Base-by-base conservation (phyloP, 179 eudicot genomes). In the Vitellaria paradoxa region DNA sequence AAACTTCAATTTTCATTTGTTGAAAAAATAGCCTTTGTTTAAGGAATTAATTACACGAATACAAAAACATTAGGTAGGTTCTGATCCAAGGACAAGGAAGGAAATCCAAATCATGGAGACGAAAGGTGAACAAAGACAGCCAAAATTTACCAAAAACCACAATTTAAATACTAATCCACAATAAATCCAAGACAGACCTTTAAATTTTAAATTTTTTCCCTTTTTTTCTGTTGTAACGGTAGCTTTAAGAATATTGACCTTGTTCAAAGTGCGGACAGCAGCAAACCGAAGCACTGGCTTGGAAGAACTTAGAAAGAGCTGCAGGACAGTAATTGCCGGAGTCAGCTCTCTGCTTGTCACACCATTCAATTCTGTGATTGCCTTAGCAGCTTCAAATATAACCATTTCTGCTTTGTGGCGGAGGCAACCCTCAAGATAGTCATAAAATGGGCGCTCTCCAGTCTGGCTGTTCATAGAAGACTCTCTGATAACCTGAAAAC, bases 401-500 rank as follows among this genome's bases (percentile, higher is more conserved):
- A 95, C 97, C 99, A 95, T 95, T 86, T 95, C 97, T 82, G 98
- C 94, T 88, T 94, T 94, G 84, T 94, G 97, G 68, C 98, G 98
- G 56, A 94, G 96, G 77, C 98, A 93, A 77, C 93, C 86, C 82
- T 94, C 98, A 77, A 94, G 92, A 77, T 89, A 94, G 81, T 94
- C 98, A 85, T 88, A 94, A 82, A 94, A 94, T 67, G 95, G 98
- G 5, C 97, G 93, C 42, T 94, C 98, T 18, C 94, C 98, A 62
- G 91, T 78, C 89, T 91, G 98, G 76, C 81, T 83, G 84, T 79
- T 90, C 68, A 73, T 67, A 63, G 88, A 85, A 18, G 98, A 89
- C 81, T 94, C 98, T 85, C 91, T 87, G 79, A 93, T 95, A 73
- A 93, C 97, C 99, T 95, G 86, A 77, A 77, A 62, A 78, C 68